These are phyloP conservation scores for Vaccinium vitisidaea DNA, from an alignment of 148 eudicot genomes.

Conservation along the genomic window DNA sequence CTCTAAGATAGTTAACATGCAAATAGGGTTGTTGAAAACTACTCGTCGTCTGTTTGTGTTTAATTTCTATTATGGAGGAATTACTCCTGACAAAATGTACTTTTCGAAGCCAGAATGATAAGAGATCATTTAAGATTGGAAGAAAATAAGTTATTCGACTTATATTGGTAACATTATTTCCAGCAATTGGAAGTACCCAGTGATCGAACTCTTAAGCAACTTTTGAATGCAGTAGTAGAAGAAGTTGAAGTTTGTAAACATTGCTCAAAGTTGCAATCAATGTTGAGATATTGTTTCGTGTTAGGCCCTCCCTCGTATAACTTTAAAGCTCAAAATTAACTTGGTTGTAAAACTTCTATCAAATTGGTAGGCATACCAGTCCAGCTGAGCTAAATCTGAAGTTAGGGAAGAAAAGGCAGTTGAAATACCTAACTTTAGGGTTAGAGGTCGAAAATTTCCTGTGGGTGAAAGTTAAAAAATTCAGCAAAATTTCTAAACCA, in stretches of 20 bases:
- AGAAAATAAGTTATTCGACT: background rate
- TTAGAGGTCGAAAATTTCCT: background rate
- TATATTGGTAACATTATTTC: background rate
- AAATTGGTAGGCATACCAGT: background rate
- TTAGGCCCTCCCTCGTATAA: background rate
- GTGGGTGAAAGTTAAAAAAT: background rate
- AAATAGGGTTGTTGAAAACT: background rate
- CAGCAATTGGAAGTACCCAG: background rate
- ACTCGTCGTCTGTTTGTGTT: background rate
- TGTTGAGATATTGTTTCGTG: background rate
- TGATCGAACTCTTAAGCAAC: background rate
- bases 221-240: background rate
- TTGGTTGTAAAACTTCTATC: background rate
- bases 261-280: background rate
- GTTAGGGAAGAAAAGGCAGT: background rate
- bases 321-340: background rate
- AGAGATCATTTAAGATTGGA: background rate
- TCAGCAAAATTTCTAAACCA: background rate
- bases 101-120: background rate
- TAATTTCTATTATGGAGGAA: background rate
- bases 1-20: background rate
- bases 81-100: background rate
- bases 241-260: background rate
- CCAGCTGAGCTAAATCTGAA: background rate
- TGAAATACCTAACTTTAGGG: background rate